phyloP scores from a whole-genome alignment of 2,329 filamentous ascomycete genomes.

The Rasamsonia emersonii region DNA sequence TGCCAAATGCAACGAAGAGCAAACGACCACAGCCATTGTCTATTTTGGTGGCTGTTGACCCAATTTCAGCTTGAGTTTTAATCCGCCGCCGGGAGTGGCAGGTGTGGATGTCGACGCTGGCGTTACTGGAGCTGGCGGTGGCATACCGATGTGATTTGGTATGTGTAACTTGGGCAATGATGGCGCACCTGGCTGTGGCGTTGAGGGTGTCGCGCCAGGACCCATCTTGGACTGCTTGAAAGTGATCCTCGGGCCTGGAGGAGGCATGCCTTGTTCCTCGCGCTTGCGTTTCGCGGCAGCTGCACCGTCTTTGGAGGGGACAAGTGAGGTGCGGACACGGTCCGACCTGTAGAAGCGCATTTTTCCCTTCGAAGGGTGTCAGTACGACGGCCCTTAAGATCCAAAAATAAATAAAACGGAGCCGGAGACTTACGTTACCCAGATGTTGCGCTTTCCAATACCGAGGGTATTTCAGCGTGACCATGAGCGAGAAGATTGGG shows the following conservation, averaged over 20 bases:
- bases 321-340: conserved; percentile 29
- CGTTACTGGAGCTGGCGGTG: conserved; percentile 19
- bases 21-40: no score
- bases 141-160: conserved; percentile 21
- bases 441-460: conserved; percentile 48
- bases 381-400: conserved; percentile 1
- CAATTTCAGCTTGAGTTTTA: conserved; percentile 37
- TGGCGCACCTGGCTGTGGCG: conserved; percentile 11
- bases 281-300: conserved; percentile 29
- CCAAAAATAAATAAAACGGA: neutral
- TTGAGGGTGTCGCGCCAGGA: conserved; percentile 18
- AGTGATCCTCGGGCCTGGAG: conserved; percentile 30
- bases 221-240: conserved; percentile 33
- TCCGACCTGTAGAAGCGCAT: conserved; percentile 34
- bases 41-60: conserved; percentile 23
- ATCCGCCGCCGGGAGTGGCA: conserved; percentile 24
- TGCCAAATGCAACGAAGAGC: no score
- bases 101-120: conserved; percentile 22
- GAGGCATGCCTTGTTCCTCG: conserved; percentile 26
- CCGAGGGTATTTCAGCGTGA: conserved; percentile 47
- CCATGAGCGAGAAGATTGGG: conserved; percentile 39
- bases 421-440: conserved; percentile 37
- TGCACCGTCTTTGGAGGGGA: conserved; percentile 20
- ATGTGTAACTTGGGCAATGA: conserved; percentile 25
- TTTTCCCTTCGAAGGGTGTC: conserved; percentile 25